Evolutionary conservation across 495 filamentous ascomycete species (phyloP).

Genomic region (Penicillium lividum): DNA sequence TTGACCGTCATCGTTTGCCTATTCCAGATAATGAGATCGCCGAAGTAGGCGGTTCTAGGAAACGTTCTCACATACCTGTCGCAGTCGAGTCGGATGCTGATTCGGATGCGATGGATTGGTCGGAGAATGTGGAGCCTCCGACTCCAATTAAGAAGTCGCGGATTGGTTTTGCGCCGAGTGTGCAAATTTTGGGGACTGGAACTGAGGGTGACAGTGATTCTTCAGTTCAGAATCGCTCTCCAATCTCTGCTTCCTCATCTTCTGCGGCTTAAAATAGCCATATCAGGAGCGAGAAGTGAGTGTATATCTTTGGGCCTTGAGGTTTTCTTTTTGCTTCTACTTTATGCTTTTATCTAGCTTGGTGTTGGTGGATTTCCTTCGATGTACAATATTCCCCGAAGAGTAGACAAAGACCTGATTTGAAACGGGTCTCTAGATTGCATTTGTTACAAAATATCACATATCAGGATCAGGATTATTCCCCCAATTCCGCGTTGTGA

Average conservation of each 20-base stretch:
- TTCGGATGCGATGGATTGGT: background rate
- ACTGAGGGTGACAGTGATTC: background rate
- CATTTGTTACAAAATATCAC: background rate
- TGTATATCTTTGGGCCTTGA: background rate
- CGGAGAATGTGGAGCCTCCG: background rate
- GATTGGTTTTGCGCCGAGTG: slow-evolving; percentile 20
- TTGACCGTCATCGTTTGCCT: slow-evolving; percentile 42
- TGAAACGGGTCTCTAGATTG: no score
- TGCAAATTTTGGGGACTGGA: slow-evolving; percentile 4
- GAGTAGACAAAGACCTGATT: no score
- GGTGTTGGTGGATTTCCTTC: no score
- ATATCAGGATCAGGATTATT: slow-evolving; percentile 46
- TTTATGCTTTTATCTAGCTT: background rate
- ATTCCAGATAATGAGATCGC: slow-evolving; percentile 34
- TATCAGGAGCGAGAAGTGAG: background rate
- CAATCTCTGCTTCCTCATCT: background rate
- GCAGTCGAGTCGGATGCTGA: slow-evolving; percentile 16
- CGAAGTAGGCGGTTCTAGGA: background rate
- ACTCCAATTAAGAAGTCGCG: slow-evolving; percentile 10
- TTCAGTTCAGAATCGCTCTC: background rate
- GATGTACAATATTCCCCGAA: no score
- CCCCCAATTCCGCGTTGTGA: slow-evolving; percentile 37
- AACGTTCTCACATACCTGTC: background rate
- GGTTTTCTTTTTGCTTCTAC: background rate
- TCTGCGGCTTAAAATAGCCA: background rate